Percentiles rank a stretch among this genome's conserved stretches.
Conservation (phyloP, 768 basidiomycete genomes). For the Mycena capillaripes region DNA sequence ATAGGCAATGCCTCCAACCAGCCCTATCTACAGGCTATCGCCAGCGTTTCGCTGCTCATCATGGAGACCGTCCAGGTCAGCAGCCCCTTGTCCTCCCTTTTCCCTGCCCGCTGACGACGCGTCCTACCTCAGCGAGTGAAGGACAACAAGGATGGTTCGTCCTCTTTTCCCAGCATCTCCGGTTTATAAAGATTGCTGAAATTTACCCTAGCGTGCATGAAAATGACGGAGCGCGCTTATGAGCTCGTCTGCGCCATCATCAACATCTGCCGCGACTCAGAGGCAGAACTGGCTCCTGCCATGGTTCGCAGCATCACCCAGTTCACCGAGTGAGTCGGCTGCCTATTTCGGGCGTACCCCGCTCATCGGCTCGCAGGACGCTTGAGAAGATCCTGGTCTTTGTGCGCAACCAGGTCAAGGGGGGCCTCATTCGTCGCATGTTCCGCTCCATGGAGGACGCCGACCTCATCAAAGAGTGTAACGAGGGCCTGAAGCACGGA, state of each 20-base stretch:
- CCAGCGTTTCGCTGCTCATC: constrained; percentile 29
- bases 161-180: not conserved
- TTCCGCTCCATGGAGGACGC: constrained; percentile 21
- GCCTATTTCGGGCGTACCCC: not conserved
- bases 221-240: constrained; percentile 30
- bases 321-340: constrained; percentile 25
- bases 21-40: constrained; percentile 32
- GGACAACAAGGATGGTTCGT: constrained; percentile 31
- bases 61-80: constrained; percentile 32
- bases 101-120: not conserved
- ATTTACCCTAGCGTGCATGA: constrained; percentile 11
- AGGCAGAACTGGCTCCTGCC: constrained; percentile 26
- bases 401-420: constrained; percentile 15
- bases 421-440: constrained; percentile 6
- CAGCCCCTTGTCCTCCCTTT: not conserved
- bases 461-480: constrained; percentile 17
- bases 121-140: constrained; percentile 8
- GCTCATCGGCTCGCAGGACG: constrained; percentile 14
- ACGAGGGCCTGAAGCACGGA: constrained; percentile 21
- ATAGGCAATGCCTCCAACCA: constrained; percentile 30
- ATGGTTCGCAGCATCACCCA: constrained; percentile 31
- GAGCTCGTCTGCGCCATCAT: constrained; percentile 35
- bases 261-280: constrained; percentile 30
- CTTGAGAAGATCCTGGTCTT: constrained; percentile 18
- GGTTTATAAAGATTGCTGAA: not conserved